Evolutionary conservation across 768 basidiomycete species (phyloP).

Genomic region (Tricholoma hemisulphureum): DNA sequence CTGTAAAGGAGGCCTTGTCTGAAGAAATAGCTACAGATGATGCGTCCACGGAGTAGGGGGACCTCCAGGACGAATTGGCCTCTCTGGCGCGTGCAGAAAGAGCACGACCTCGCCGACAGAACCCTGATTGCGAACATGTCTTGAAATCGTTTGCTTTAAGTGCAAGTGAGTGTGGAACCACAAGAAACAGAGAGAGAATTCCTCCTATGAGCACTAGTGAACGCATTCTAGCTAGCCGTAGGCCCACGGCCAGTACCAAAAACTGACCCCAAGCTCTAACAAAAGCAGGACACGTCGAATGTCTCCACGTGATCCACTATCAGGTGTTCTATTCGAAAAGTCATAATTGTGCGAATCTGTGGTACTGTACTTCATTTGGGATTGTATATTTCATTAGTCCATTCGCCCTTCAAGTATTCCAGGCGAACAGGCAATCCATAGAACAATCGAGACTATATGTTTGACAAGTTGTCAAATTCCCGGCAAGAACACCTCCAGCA

Average conservation of each 20-base stretch:
- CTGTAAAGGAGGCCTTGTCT: constrained; percentile 63
- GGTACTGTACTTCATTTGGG: no score
- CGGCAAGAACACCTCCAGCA: constrained; percentile 62
- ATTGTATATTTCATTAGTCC: no score
- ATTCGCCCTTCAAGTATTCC: no score
- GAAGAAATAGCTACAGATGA: constrained; percentile 51
- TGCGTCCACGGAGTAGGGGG: constrained; percentile 80
- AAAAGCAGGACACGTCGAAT: background rate
- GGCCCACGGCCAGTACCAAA: constrained; percentile 17
- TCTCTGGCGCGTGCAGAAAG: constrained; percentile 72
- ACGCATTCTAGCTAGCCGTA: constrained; percentile 39
- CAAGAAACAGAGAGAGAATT: constrained; percentile 34
- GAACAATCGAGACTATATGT: constrained; percentile 12
- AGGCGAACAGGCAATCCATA: background rate
- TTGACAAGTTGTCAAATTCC: constrained; percentile 63
- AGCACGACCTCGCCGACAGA: constrained; percentile 85
- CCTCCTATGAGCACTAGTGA: constrained; percentile 35
- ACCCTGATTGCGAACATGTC: constrained; percentile 90
- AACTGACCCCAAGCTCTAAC: background rate
- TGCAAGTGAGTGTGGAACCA: constrained; percentile 42
- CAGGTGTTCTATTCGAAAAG: no score
- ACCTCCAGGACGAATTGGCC: constrained; percentile 62
- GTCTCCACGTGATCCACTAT: constrained; percentile 7
- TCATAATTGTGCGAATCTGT: no score
- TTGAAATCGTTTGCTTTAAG: constrained; percentile 90